phyloP scores from a whole-genome alignment of 2,329 filamentous ascomycete species.

The Trichoderma brevicompactum region DNA sequence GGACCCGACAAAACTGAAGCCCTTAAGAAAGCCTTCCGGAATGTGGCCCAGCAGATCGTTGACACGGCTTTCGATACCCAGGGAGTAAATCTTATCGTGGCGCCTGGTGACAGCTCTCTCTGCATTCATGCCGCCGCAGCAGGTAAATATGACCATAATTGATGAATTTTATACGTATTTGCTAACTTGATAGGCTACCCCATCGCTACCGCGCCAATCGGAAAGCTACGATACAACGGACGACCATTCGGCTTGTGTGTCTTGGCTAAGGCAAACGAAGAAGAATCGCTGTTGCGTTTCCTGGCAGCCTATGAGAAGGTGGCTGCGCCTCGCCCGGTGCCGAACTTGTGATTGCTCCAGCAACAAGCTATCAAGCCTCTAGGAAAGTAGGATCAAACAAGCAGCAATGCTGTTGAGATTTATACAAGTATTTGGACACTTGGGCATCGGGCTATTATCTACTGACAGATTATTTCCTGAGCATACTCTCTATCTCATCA shows the following conservation, averaged over 20 bases:
- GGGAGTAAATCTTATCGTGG: slow-evolving; percentile 28
- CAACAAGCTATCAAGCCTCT: neutral
- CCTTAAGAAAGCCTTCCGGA: neutral
- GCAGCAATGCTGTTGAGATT: too few species aligned
- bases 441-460: too few species aligned
- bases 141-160: slow-evolving; percentile 13
- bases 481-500: neutral
- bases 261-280: slow-evolving; percentile 27
- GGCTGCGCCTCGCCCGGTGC: slow-evolving; percentile 25
- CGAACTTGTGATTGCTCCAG: neutral
- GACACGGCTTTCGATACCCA: slow-evolving; percentile 19
- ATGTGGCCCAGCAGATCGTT: slow-evolving; percentile 21
- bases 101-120: slow-evolving; percentile 29
- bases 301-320: slow-evolving; percentile 30
- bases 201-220: slow-evolving; percentile 29
- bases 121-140: slow-evolving; percentile 31
- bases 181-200: slow-evolving; percentile 28
- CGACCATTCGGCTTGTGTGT: slow-evolving; percentile 31
- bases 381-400: too few species aligned
- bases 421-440: too few species aligned
- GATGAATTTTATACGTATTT: neutral
- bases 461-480: too few species aligned
- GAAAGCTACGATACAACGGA: slow-evolving; percentile 29
- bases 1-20: slow-evolving; percentile 8
- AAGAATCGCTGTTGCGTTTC: slow-evolving; percentile 29